Evolutionary conservation across 352 stramenopile species (phyloP), one percentile per base, ranked within the genome.

Genomic region (Globisporangium echinulatum): DNA sequence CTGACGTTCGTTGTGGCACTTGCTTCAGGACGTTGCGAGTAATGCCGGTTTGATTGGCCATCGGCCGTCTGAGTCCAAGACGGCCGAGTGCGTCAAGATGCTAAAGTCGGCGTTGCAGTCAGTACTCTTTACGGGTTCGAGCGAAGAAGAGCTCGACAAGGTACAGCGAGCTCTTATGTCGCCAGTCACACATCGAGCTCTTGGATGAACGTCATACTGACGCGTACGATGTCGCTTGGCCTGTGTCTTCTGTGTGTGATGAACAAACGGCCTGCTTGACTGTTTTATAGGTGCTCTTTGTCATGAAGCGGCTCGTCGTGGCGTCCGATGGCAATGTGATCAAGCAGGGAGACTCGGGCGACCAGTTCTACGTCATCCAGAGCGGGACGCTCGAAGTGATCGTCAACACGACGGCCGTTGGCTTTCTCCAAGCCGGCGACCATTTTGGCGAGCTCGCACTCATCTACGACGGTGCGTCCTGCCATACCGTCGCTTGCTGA

Each of bases 331-430:
- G 98, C 25, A 75, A 84, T 5, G 94, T 98, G 49, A 98, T 98
- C 61, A 92, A 84, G 53, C 91, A 98, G 64, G 90, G 92, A 10
- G 90, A 96, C 59, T 71, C 87, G 0, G 95, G 93, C 49, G 87
- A 98, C 68, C 77, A 93, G 62, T 98, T 98, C 56, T 98, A 97
- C 73, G 79, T 91, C 43, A 66, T 91, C 39, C 77, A 91, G 54
- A 60, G 56, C 4, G 81, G 81, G 6, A 82, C 68, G 8, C 75
- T 88, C 5, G 81, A 91, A 48, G 79, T 87, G 14, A 77, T 85
- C n/a, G 81, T 91, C 52, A 91, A 91, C 62, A 61, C 56, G 5
- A 59, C 68, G 14, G 67, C 80, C 14, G 77, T 91, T 4, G 81
- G 81, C 1, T 76, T 72, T 52, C 69, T 91, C 14, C 69, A 69